These are phyloP conservation scores for Schrenkiella parvula DNA, from an alignment of 345 rosid species.

Conservation along the genomic window DNA sequence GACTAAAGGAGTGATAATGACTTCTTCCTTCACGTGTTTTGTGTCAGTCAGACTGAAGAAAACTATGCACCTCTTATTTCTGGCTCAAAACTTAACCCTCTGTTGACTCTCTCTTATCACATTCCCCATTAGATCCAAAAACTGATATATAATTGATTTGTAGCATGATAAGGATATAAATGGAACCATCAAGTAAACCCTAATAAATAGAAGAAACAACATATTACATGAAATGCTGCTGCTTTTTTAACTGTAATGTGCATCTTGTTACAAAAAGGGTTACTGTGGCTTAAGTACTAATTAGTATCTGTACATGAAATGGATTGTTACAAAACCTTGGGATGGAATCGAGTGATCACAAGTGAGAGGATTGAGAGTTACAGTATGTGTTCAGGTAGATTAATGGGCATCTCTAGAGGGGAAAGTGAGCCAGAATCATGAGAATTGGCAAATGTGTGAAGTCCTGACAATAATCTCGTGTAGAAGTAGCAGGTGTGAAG, in stretches of 20 bases:
- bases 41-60: constrained; percentile 33
- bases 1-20: constrained; percentile 15
- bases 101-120: constrained; percentile 4
- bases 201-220: neutral
- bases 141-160: neutral
- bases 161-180: neutral
- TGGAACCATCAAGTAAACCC: neutral
- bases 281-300: neutral
- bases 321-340: constrained; percentile 4
- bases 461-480: neutral
- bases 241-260: neutral
- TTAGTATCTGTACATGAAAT: constrained; percentile 19
- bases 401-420: neutral
- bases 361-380: neutral
- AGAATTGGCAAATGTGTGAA: neutral
- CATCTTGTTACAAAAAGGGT: neutral
- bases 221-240: no score
- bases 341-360: neutral
- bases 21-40: constrained; percentile 26
- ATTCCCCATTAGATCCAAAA: neutral
- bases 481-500: constrained; percentile 1
- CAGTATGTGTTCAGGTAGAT: neutral
- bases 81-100: neutral
- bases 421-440: neutral
- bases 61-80: constrained; percentile 13